A percentile compares a stretch with the other conserved stretches of the same genome.
phyloP scores from a whole-genome alignment of 2,329 filamentous ascomycete species.

The Colletotrichum echinochloae region DNA sequence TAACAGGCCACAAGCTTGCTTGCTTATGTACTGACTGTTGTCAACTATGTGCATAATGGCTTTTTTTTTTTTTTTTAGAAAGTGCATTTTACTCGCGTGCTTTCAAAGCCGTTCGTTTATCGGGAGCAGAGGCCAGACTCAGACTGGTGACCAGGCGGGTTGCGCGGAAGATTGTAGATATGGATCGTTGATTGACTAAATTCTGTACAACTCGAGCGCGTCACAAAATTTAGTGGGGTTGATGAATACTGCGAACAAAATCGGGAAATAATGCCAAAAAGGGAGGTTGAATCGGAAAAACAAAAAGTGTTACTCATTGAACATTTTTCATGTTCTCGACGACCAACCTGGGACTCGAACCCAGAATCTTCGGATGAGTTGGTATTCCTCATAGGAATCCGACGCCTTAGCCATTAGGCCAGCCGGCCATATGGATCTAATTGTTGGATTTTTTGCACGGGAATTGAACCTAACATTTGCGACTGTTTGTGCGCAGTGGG shows the following conservation, averaged over 20 bases:
- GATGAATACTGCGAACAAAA: neutral
- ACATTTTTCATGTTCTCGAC: slow-evolving; percentile 18
- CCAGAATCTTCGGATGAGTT: slow-evolving; percentile 40
- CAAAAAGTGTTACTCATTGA: neutral
- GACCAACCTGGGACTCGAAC: slow-evolving; percentile 42
- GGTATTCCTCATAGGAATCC: slow-evolving; percentile 36
- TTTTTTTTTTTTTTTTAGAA: no score
- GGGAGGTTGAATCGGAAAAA: neutral
- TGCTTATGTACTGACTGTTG: no score
- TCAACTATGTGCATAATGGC: no score
- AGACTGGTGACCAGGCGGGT: neutral
- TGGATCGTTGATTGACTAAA: no score
- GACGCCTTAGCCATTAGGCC: slow-evolving; percentile 41
- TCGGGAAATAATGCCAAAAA: neutral
- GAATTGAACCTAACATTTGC: neutral
- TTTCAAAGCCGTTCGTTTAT: neutral
- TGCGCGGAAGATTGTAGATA: no score
- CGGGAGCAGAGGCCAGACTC: neutral
- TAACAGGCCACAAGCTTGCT: neutral
- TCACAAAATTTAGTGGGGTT: no score
- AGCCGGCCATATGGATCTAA: slow-evolving; percentile 34
- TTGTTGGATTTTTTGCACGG: neutral
- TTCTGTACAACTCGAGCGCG: neutral
- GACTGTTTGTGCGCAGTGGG: neutral
- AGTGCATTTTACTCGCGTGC: neutral